Evolutionary conservation across 2,329 filamentous ascomycete genomes (phyloP).

Genomic region (Penicillium sp.): DNA sequence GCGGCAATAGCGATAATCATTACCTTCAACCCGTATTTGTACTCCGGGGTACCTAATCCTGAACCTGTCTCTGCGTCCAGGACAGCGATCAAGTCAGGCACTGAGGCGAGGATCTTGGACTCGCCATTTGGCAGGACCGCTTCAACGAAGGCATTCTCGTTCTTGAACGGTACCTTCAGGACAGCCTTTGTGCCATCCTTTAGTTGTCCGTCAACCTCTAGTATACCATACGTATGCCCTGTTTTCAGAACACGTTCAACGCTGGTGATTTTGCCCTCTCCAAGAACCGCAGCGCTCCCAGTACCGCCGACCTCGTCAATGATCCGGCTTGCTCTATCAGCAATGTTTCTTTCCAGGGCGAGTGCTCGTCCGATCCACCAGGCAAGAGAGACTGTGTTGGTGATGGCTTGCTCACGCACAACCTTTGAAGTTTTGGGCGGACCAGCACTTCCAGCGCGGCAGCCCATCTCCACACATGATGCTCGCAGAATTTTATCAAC

Average conservation of each 20-base stretch:
- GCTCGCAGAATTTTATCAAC: slow-evolving; percentile 57
- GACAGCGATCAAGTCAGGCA: slow-evolving; percentile 62
- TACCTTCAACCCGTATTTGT: slow-evolving; percentile 58
- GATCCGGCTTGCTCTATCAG: slow-evolving; percentile 23
- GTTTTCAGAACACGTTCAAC: slow-evolving; percentile 27
- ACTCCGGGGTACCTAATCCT: slow-evolving; percentile 63
- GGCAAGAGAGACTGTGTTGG: slow-evolving; percentile 59
- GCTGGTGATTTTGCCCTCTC: slow-evolving; percentile 28
- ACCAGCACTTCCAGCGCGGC: slow-evolving; percentile 34
- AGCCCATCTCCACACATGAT: slow-evolving; percentile 62
- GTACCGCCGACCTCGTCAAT: slow-evolving; percentile 27
- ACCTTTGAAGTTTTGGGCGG: slow-evolving; percentile 17
- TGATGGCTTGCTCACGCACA: slow-evolving; percentile 39
- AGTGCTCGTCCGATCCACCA: slow-evolving; percentile 49
- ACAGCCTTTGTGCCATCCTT: slow-evolving; percentile 18
- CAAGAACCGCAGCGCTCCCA: slow-evolving; percentile 24
- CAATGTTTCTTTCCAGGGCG: slow-evolving; percentile 21
- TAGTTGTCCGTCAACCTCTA: slow-evolving; percentile 42
- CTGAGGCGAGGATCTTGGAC: slow-evolving; percentile 53
- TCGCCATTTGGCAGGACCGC: slow-evolving; percentile 18
- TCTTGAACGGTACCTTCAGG: slow-evolving; percentile 33
- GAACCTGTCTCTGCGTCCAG: slow-evolving; percentile 63
- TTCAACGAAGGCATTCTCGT: slow-evolving; percentile 34
- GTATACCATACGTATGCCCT: slow-evolving; percentile 43
- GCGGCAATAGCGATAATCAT: slow-evolving; percentile 56